These are phyloP conservation scores for Coemansia sp. DNA, from an alignment of 371 early-diverging fungal species.

Conservation along the genomic window DNA sequence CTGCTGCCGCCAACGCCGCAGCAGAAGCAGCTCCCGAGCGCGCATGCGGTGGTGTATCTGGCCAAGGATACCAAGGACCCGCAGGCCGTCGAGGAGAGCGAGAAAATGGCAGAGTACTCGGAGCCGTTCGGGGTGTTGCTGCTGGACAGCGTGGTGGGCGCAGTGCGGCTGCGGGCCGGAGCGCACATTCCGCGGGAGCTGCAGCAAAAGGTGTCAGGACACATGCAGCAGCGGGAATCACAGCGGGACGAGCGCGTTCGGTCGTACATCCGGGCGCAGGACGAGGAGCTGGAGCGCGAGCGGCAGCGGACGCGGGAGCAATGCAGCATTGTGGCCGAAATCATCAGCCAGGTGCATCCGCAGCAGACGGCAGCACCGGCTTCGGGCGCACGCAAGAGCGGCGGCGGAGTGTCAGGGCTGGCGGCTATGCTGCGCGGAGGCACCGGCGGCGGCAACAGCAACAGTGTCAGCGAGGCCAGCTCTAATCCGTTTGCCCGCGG, in stretches of 20 bases:
- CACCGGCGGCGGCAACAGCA: not conserved
- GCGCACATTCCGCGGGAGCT: slow-evolving; percentile 39
- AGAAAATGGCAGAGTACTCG: slow-evolving; percentile 30
- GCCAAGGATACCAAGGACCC: slow-evolving; percentile 22
- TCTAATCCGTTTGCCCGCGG: slow-evolving; percentile 16
- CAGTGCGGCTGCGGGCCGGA: slow-evolving; percentile 1
- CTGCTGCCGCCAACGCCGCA: not conserved
- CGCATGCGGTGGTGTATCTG: slow-evolving; percentile 26
- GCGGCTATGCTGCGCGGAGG: slow-evolving; percentile 44
- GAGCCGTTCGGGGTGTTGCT: slow-evolving; percentile 39
- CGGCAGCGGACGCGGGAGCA: slow-evolving; percentile 22
- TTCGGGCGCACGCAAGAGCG: slow-evolving; percentile 2
- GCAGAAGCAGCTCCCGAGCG: slow-evolving; percentile 19
- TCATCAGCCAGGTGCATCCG: slow-evolving; percentile 21
- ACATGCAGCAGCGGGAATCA: slow-evolving; percentile 28
- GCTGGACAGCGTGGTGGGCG: slow-evolving; percentile 4
- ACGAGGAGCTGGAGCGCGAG: slow-evolving; percentile 26
- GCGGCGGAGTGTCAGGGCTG: slow-evolving; percentile 35
- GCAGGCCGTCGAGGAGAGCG: slow-evolving; percentile 11
- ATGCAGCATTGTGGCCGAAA: slow-evolving; percentile 26
- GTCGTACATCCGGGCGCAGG: slow-evolving; percentile 33
- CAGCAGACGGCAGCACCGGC: slow-evolving; percentile 11
- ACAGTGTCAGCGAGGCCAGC: not conserved
- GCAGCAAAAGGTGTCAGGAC: slow-evolving; percentile 28
- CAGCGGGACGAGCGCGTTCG: slow-evolving; percentile 40